These are phyloP conservation scores for Solanum megistacrolobum DNA, from an alignment of 257 asterid species.

Conservation along the genomic window DNA sequence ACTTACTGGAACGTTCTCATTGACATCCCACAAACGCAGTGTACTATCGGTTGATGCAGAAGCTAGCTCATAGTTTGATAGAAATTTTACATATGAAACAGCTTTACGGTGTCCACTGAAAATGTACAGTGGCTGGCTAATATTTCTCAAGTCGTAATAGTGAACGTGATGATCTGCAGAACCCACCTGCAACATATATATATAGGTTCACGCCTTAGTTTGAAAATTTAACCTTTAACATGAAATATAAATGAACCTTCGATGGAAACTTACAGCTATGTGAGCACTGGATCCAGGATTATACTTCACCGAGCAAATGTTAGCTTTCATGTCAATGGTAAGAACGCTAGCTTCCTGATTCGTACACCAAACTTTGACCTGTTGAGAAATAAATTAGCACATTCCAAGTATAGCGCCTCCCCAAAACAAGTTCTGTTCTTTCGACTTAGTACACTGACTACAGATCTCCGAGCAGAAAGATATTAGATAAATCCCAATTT, in stretches of 20 bases:
- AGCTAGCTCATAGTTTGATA: slow-evolving; percentile 66
- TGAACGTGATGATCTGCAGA: slow-evolving; percentile 85
- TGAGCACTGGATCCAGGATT: slow-evolving; percentile 81
- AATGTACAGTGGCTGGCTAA: slow-evolving; percentile 51
- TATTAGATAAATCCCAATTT: not conserved
- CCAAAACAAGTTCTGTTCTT: not conserved
- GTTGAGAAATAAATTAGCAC: slow-evolving; percentile 2
- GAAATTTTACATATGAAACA: slow-evolving; percentile 79
- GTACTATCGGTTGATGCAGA: slow-evolving; percentile 95
- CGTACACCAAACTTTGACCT: slow-evolving; percentile 90
- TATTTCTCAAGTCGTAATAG: slow-evolving; percentile 77
- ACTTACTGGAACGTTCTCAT: slow-evolving; percentile 60
- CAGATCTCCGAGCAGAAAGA: not conserved
- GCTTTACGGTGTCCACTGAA: slow-evolving; percentile 81
- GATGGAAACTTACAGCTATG: slow-evolving; percentile 43
- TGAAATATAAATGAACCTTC: not conserved
- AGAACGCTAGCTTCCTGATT: slow-evolving; percentile 79
- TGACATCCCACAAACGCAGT: slow-evolving; percentile 83
- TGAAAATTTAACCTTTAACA: not conserved
- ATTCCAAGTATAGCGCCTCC: not conserved
- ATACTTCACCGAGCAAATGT: slow-evolving; percentile 84
- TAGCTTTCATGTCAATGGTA: slow-evolving; percentile 84
- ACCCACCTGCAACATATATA: slow-evolving; percentile 50
- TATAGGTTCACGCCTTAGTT: not conserved
- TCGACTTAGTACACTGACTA: not conserved